Evolutionary conservation across 2,329 filamentous ascomycete genomes (phyloP), one percentile per base, ranked within the genome.

Genomic region (Phialophora chinensis): DNA sequence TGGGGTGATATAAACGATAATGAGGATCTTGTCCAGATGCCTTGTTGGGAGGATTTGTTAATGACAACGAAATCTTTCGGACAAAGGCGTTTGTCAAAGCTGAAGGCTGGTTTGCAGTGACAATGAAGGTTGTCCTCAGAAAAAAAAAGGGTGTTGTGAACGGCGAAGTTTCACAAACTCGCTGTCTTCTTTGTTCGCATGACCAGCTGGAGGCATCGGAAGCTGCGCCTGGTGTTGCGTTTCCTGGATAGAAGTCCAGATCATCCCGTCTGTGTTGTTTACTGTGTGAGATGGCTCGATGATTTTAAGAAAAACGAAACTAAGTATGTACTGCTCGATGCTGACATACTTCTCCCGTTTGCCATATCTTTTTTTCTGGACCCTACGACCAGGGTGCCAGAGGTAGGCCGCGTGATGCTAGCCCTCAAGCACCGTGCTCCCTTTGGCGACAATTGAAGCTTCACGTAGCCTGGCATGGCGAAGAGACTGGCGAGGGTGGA

Each of bases 71-170:
- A 23, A n/a, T 53, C 58, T 42, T 7, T 27, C 23, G 33, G 35
- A 61, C 59, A 61, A 54, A 42, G 1, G 14, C 31, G 29, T 50
- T 61, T 54, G 47, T 60, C 33, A 12, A n/a, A 31, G 52, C n/a
- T 29, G 27, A 61, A 38, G 23, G 8, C 27, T 33, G 17, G 11
- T 33, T 23, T 20, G 17, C 12, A 33, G 53, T 31, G 25, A 55
- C 25, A 55, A 55, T 0, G n/a, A 33, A 31, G 29, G 4, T 17
- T 2, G 17, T n/a, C 53, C 6, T 14, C 29, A 17, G 8, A 33
- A 55, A 29, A 33, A 55, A 29, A 55, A 35, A 55, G 49, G 49
- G n/a, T 6, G 10, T 50, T 14, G 20, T 27, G 49, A 29, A 52
- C 20, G 7, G 49, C 10, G 49, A 27, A 23, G 25, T 2, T 23